A percentile compares a stretch with the other conserved stretches of the same genome.
Conservation (phyloP, 495 filamentous ascomycete genomes). For the Cenococcum geophilum region DNA sequence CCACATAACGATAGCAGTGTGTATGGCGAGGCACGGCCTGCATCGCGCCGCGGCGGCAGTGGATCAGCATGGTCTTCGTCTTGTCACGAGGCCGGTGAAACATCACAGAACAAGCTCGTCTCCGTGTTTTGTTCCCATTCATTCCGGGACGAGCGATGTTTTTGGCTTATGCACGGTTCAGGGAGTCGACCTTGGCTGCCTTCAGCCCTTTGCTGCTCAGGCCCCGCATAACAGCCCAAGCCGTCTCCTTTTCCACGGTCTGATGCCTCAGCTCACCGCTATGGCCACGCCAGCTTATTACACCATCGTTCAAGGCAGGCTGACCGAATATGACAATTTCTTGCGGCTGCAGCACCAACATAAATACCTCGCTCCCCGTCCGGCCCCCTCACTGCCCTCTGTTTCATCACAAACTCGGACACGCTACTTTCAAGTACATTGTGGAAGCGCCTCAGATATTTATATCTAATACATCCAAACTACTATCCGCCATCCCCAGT, state of each 20-base stretch:
- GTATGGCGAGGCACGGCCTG: neutral
- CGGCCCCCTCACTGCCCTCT: slow-evolving; percentile 5
- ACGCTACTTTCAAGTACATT: neutral
- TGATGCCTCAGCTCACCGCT: slow-evolving; percentile 32
- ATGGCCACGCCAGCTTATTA: slow-evolving; percentile 28
- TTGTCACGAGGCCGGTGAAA: slow-evolving; percentile 34
- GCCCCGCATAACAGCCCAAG: slow-evolving; percentile 24
- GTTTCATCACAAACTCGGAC: slow-evolving; percentile 26
- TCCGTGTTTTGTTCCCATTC: slow-evolving; percentile 31
- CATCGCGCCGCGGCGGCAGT: slow-evolving; percentile 7
- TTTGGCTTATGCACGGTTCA: slow-evolving; percentile 30
- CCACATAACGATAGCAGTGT: neutral
- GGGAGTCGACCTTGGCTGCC: slow-evolving; percentile 6
- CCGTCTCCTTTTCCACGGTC: slow-evolving; percentile 23
- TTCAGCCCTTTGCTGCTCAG: slow-evolving; percentile 4
- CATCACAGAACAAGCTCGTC: slow-evolving; percentile 14
- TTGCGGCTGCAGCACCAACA: slow-evolving; percentile 18
- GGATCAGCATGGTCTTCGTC: slow-evolving; percentile 27
- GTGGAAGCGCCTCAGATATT: slow-evolving; percentile 4
- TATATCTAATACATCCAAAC: slow-evolving; percentile 12
- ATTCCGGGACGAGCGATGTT: slow-evolving; percentile 32
- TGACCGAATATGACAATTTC: slow-evolving; percentile 28
- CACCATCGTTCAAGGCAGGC: slow-evolving; percentile 31
- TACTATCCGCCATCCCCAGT: neutral
- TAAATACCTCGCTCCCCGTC: slow-evolving; percentile 27